A percentile compares a stretch with the other conserved stretches of the same genome.
Conservation (phyloP, 1,284 basidiomycete species). For the Flammula alnicola region DNA sequence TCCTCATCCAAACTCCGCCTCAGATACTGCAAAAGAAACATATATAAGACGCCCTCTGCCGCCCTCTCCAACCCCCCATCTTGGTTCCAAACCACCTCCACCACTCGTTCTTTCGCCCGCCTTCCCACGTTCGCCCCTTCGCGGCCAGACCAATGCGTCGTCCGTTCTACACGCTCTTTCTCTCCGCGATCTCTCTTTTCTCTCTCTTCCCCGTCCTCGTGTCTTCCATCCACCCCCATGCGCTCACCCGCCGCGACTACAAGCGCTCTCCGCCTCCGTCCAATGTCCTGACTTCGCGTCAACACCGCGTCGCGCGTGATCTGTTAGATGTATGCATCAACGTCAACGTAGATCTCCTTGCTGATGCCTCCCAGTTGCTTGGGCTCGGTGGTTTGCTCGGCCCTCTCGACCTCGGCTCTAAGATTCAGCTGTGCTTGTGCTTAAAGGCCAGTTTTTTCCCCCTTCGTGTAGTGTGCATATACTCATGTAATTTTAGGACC, state of each 20-base stretch:
- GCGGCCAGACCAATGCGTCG: slow-evolving; percentile 32
- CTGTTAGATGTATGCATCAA: slow-evolving; percentile 42
- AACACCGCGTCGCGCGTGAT: slow-evolving; percentile 35
- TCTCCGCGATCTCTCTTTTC: slow-evolving; percentile 31
- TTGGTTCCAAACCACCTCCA: too few species aligned
- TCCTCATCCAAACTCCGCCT: too few species aligned
- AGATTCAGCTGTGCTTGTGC: slow-evolving; percentile 38
- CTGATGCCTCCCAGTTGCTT: slow-evolving; percentile 33
- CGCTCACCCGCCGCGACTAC: slow-evolving; percentile 27
- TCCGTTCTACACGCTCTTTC: slow-evolving; percentile 35
- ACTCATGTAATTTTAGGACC: slow-evolving; percentile 32
- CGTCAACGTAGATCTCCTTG: slow-evolving; percentile 32
- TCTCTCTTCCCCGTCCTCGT: slow-evolving; percentile 24
- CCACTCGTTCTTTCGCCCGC: too few species aligned
- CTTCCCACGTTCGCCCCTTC: too few species aligned
- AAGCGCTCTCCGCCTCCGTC: slow-evolving; percentile 22
- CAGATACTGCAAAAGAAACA: too few species aligned
- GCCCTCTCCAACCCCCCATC: too few species aligned
- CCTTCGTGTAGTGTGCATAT: slow-evolving; percentile 4
- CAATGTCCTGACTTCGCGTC: slow-evolving; percentile 31
- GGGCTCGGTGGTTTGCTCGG: slow-evolving; percentile 27
- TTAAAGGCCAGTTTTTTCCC: slow-evolving; percentile 31
- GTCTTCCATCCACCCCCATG: slow-evolving; percentile 28
- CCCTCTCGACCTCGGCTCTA: slow-evolving; percentile 30
- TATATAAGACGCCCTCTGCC: too few species aligned